phyloP scores from a whole-genome alignment of 139 green algal species.

The Zygnema cylindricum region DNA sequence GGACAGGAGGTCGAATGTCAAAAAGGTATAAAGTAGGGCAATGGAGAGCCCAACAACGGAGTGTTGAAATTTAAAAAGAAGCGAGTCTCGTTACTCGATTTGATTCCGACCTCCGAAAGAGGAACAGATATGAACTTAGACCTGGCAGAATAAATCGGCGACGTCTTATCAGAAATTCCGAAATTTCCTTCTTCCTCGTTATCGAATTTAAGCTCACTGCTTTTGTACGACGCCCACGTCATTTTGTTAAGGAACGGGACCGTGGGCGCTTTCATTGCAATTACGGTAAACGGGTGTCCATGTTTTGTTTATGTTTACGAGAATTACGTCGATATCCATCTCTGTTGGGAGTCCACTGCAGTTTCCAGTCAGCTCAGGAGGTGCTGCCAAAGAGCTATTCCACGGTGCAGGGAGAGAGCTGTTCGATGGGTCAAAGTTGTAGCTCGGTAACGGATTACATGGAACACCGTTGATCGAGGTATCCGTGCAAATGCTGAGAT shows the following conservation, averaged over 20 bases:
- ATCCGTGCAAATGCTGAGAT: constrained; percentile 18
- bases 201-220: not conserved
- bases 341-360: constrained; percentile 29
- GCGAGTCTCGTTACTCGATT: not conserved
- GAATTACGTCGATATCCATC: constrained; percentile 14
- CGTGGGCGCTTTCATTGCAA: constrained; percentile 18
- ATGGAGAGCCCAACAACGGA: not conserved
- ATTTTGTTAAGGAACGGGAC: not conserved
- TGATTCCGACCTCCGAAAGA: not conserved
- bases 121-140: not conserved
- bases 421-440: not conserved
- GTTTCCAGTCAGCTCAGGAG: constrained; percentile 8
- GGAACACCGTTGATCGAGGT: constrained; percentile 21
- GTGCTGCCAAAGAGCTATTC: not conserved
- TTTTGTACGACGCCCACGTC: not conserved
- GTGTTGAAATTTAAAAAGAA: not conserved
- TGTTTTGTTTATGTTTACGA: not conserved
- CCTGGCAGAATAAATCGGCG: not conserved
- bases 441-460: not conserved
- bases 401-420: not conserved
- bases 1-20: too few species aligned
- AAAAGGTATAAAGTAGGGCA: too few species aligned
- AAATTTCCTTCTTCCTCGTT: not conserved
- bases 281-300: not conserved
- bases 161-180: not conserved